Evolutionary conservation across 169 alveolate genomes (phyloP).

Genomic region (Prorocentrum cordatum): DNA sequence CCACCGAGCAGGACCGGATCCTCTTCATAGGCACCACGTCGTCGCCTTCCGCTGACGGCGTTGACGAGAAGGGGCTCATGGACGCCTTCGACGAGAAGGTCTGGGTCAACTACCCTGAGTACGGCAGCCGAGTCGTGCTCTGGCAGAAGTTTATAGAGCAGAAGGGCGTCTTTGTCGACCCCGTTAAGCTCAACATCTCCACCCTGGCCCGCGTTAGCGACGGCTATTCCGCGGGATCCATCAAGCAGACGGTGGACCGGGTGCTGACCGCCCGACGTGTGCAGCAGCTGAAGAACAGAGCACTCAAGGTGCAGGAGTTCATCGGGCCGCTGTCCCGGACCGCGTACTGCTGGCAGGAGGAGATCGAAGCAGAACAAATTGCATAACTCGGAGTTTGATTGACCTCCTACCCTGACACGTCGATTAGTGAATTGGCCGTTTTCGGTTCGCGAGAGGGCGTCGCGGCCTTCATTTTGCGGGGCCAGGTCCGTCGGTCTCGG

Average conservation of each 20-base stretch:
- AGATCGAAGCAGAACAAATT: too few relatives aligned
- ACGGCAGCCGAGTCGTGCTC: conserved; percentile 79
- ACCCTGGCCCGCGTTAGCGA: conserved; percentile 74
- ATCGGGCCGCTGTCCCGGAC: conserved; percentile 53
- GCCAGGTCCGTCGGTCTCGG: too few relatives aligned
- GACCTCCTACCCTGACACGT: too few relatives aligned
- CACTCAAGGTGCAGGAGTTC: conserved; percentile 51
- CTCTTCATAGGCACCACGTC: conserved; percentile 83
- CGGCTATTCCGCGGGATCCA: conserved; percentile 80
- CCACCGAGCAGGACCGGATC: conserved; percentile 76
- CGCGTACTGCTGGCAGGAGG: conserved; percentile 71
- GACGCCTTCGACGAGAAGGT: conserved; percentile 80
- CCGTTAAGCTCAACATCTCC: conserved; percentile 75
- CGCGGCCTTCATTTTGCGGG: too few relatives aligned
- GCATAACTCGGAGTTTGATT: too few relatives aligned
- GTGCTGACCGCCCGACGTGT: conserved; percentile 47
- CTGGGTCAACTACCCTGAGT: conserved; percentile 83
- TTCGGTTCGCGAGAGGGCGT: too few relatives aligned
- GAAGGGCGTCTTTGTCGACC: conserved; percentile 74
- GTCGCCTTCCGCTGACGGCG: conserved; percentile 79
- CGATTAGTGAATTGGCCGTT: too few relatives aligned
- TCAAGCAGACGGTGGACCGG: conserved; percentile 69
- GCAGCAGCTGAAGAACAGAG: conserved; percentile 51
- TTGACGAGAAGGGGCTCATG: conserved; percentile 73
- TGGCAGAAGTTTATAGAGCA: conserved; percentile 73